These are phyloP conservation scores for Aristolochia fimbriata DNA, from an alignment of 164 flowering plant genomes.

Conservation along the genomic window DNA sequence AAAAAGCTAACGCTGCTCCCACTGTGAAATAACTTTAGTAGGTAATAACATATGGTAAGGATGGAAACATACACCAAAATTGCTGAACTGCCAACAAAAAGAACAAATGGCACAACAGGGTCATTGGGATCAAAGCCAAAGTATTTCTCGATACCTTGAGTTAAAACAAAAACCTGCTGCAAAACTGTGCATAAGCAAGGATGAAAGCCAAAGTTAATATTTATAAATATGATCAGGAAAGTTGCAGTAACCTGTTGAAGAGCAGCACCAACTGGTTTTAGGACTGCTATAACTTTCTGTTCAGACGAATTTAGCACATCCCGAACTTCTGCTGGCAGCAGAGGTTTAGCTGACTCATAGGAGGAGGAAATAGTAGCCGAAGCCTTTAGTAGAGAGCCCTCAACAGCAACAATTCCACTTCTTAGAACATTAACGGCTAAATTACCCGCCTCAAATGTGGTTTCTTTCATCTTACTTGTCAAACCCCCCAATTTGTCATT, in stretches of 20 bases:
- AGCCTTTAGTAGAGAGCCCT: slow-evolving; percentile 46
- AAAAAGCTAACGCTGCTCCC: slow-evolving; percentile 1
- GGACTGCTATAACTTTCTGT: slow-evolving; percentile 28
- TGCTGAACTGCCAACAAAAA: slow-evolving; percentile 56
- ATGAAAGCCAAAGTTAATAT: background rate
- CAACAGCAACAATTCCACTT: slow-evolving; percentile 34
- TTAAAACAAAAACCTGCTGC: slow-evolving; percentile 43
- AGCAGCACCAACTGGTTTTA: slow-evolving; percentile 44
- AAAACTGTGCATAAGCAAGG: background rate
- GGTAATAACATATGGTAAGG: background rate
- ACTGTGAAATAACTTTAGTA: background rate
- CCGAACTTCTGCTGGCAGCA: slow-evolving; percentile 60
- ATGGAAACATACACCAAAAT: slow-evolving; percentile 37
- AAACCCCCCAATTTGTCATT: slow-evolving; percentile 34
- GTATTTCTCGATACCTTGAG: slow-evolving; percentile 56
- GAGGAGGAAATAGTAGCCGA: slow-evolving; percentile 33
- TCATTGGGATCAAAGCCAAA: slow-evolving; percentile 83
- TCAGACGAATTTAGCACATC: slow-evolving; percentile 45
- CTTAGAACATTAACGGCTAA: slow-evolving; percentile 49
- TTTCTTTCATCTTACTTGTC: slow-evolving; percentile 41
- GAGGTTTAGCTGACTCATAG: slow-evolving; percentile 52
- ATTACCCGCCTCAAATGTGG: slow-evolving; percentile 30
- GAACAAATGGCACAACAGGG: slow-evolving; percentile 55
- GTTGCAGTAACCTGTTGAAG: slow-evolving; percentile 42
- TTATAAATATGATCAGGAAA: background rate